A percentile compares a stretch with the other conserved stretches of the same genome.
Conservation (phyloP, 225 moss, liverwort and hornwort species). For the Ulota crispa region DNA sequence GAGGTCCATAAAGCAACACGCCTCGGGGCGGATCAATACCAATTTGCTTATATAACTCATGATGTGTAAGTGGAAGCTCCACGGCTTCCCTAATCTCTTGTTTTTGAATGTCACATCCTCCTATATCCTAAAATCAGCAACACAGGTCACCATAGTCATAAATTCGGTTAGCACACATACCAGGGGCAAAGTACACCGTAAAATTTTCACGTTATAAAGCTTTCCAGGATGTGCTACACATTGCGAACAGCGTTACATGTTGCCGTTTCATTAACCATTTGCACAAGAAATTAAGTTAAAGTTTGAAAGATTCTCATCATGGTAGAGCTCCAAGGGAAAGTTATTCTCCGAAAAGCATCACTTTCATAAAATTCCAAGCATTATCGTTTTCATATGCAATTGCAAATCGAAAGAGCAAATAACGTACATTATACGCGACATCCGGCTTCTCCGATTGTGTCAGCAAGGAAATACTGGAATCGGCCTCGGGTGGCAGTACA, state of each 20-base stretch:
- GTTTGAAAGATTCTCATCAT: not conserved
- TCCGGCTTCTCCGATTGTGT: slow-evolving; percentile 97
- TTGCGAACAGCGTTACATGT: not conserved
- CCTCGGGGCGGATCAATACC: slow-evolving; percentile 87
- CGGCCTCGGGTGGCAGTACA: slow-evolving; percentile 82
- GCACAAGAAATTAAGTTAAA: not conserved
- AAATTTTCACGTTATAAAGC: not conserved
- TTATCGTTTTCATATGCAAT: not conserved
- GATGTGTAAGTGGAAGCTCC: slow-evolving; percentile 66
- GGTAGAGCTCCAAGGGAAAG: not conserved
- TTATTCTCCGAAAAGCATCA: not conserved
- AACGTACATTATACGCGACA: slow-evolving; percentile 70
- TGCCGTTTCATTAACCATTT: not conserved
- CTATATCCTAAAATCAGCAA: slow-evolving; percentile 68
- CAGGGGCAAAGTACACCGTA: not conserved
- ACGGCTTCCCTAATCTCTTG: slow-evolving; percentile 70
- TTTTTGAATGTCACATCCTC: slow-evolving; percentile 92
- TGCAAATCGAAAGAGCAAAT: not conserved
- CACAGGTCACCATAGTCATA: slow-evolving; percentile 10
- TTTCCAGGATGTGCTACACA: not conserved
- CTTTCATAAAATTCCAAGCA: not conserved
- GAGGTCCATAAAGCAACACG: slow-evolving; percentile 83
- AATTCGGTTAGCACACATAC: not conserved
- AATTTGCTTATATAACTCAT: slow-evolving; percentile 89
- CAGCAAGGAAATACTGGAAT: slow-evolving; percentile 85